phyloP scores from a whole-genome alignment of 345 rosid genomes.

The Brassica cretica region DNA sequence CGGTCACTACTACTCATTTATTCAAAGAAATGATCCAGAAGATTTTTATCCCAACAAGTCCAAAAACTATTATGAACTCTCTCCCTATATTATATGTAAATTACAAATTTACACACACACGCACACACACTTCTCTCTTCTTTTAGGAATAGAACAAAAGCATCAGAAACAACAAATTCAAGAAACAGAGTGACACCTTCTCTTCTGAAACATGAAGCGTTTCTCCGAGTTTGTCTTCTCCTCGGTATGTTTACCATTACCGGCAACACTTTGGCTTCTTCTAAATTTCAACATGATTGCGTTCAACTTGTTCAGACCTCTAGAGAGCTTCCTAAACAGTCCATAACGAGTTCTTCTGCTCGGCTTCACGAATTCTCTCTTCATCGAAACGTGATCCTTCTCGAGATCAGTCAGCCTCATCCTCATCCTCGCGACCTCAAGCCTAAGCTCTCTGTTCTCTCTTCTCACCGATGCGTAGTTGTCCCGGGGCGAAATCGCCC shows the following conservation, averaged over 20 bases:
- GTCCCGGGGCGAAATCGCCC: conserved; percentile 93
- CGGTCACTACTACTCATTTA: background rate
- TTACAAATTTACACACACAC: conserved; percentile 27
- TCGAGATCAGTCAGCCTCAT: conserved; percentile 95
- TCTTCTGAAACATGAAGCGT: conserved; percentile 69
- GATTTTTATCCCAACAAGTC: background rate
- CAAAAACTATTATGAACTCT: background rate
- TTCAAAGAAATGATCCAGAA: background rate
- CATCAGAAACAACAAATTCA: conserved; percentile 33
- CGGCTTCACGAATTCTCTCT: conserved; percentile 72
- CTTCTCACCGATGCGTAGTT: conserved; percentile 94
- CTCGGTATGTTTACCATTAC: conserved; percentile 31
- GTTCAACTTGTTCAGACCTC: conserved; percentile 76
- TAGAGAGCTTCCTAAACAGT: conserved; percentile 68
- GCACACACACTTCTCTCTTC: conserved; percentile 18
- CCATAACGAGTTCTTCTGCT: conserved; percentile 49
- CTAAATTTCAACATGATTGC: conserved; percentile 61
- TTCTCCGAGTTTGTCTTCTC: conserved; percentile 61
- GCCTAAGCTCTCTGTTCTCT: conserved; percentile 94
- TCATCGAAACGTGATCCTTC: conserved; percentile 92
- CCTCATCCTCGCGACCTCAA: conserved; percentile 99
- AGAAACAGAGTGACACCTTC: conserved; percentile 89
- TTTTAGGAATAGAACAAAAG: background rate
- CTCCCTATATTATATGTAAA: background rate
- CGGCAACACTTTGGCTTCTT: conserved; percentile 48